phyloP scores from a whole-genome alignment of 805 yeast genomes.

The Starmerella gropengiesseri region DNA sequence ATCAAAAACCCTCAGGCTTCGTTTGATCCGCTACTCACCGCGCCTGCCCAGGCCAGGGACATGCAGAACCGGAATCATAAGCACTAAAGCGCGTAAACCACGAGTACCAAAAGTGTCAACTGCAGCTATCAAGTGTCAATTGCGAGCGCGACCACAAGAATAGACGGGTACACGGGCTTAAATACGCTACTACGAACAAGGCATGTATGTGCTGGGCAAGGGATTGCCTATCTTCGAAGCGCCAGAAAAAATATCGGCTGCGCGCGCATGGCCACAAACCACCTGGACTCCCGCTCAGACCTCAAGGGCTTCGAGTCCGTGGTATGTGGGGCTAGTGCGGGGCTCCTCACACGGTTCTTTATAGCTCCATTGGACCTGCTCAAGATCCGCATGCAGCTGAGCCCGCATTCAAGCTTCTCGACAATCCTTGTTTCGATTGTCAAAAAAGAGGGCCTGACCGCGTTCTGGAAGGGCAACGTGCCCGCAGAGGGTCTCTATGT shows the following conservation, averaged over 20 bases:
- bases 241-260: background rate
- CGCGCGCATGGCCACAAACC: slow-evolving; percentile 15
- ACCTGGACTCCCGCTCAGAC: slow-evolving; percentile 35
- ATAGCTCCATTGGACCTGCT: slow-evolving; percentile 73
- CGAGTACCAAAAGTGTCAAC: too few relatives aligned
- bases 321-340: slow-evolving; percentile 63
- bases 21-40: too few relatives aligned
- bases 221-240: background rate
- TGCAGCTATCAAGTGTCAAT: too few relatives aligned
- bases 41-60: too few relatives aligned
- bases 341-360: slow-evolving; percentile 47
- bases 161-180: too few relatives aligned
- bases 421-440: slow-evolving; percentile 36
- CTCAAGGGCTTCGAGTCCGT: slow-evolving; percentile 45
- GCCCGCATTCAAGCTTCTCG: slow-evolving; percentile 21
- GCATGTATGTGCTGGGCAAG: background rate
- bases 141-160: too few relatives aligned
- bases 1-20: too few relatives aligned
- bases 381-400: slow-evolving; percentile 65
- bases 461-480: slow-evolving; percentile 92
- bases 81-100: too few relatives aligned
- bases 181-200: too few relatives aligned
- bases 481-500: slow-evolving; percentile 85
- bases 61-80: too few relatives aligned
- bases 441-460: slow-evolving; percentile 55